Conservation (phyloP, 1,139 yeast genomes). For the Suhomyces yuchorum region DNA sequence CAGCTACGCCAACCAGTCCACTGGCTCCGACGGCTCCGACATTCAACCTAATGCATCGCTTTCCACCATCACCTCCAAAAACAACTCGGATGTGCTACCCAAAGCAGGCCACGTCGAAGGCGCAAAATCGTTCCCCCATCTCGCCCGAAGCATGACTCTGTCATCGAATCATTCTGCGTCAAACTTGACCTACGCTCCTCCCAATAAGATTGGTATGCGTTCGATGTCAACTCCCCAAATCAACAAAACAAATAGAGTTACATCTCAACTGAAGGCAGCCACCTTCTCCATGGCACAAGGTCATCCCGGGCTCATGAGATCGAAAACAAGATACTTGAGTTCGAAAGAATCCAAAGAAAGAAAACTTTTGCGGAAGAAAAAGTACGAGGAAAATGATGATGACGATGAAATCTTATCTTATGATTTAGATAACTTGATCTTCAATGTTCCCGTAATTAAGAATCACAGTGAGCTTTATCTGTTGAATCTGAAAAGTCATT, state of each 20-base stretch:
- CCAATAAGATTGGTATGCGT: conserved; percentile 2
- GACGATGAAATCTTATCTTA: conserved; percentile 45
- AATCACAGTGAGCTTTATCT: conserved; percentile 40
- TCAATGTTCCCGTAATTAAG: conserved; percentile 49
- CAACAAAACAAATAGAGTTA: not conserved
- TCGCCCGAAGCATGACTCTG: conserved; percentile 4
- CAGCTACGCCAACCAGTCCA: conserved; percentile 1
- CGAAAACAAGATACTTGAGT: conserved; percentile 40
- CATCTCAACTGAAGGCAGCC: conserved; percentile 6
- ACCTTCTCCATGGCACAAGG: conserved; percentile 5
- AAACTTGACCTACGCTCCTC: conserved; percentile 6
- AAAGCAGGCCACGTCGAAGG: not conserved
- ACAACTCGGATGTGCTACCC: conserved; percentile 8
- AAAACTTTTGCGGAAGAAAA: conserved; percentile 41
- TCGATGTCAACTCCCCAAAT: conserved; percentile 10
- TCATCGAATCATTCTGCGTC: conserved; percentile 10
- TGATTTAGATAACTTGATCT: conserved; percentile 41
- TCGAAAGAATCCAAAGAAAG: conserved; percentile 44
- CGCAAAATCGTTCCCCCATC: conserved; percentile 1
- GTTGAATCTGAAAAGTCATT: conserved; percentile 10
- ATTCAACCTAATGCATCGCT: conserved; percentile 20
- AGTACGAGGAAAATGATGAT: conserved; percentile 46
- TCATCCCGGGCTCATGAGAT: conserved; percentile 20
- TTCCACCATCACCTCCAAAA: conserved; percentile 28
- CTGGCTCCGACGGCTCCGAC: conserved; percentile 1